phyloP scores from a whole-genome alignment of 306 rosid genomes.

The Fagus sylvatica region DNA sequence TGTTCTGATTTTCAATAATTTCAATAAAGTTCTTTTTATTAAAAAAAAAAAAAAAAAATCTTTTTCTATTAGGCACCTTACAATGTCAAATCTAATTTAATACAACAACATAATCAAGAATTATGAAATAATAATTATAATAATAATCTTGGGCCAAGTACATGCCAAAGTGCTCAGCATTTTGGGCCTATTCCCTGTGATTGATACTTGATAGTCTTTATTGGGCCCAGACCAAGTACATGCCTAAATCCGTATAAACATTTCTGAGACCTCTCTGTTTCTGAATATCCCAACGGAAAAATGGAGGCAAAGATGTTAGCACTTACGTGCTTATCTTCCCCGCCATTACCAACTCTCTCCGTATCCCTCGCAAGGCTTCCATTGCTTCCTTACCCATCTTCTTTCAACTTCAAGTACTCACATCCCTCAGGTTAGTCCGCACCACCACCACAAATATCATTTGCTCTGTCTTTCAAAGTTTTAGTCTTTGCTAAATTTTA shows the following conservation, averaged over 20 bases:
- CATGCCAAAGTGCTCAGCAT: too few species aligned
- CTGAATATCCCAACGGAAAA: background rate
- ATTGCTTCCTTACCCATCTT: conserved; percentile 5
- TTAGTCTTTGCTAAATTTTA: conserved; percentile 5
- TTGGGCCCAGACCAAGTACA: too few species aligned
- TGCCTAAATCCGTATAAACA: background rate
- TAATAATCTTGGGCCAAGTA: too few species aligned
- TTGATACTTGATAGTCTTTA: too few species aligned
- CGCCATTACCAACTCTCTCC: conserved; percentile 16
- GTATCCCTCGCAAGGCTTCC: conserved; percentile 25
- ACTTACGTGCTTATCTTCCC: conserved; percentile 28
- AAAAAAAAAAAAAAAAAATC: too few species aligned
- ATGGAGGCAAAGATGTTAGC: conserved; percentile 35
- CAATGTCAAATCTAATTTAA: too few species aligned
- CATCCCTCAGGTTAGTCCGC: conserved; percentile 44
- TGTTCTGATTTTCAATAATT: too few species aligned
- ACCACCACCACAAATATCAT: background rate
- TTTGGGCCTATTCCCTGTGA: too few species aligned
- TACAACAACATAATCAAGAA: too few species aligned
- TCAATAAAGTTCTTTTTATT: too few species aligned
- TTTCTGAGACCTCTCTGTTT: background rate
- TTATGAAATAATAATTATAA: too few species aligned
- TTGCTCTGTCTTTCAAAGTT: conserved; percentile 6
- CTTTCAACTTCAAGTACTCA: conserved; percentile 28
- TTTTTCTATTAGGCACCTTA: too few species aligned